Evolutionary conservation across 148 eudicot genomes (phyloP), one percentile per base, ranked within the genome.

Genomic region (Polygonum maritimum): DNA sequence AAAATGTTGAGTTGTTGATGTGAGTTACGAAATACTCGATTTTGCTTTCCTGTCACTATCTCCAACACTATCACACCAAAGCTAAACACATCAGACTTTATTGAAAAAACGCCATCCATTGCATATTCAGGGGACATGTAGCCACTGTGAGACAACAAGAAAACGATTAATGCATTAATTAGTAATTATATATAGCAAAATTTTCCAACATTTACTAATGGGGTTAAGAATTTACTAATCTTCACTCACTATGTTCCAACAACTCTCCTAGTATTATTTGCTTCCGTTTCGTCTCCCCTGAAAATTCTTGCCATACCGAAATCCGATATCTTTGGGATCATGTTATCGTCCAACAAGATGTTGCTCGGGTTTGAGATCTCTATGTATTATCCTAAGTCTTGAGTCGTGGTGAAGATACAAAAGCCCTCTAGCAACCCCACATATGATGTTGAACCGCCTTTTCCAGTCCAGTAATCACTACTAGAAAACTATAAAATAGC

Each of bases 351-450:
- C 4, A 65, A 15, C 16, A 65, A 36, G 71, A 65, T 26, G 40
- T 65, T 65, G 26, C 71, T 65, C 40, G 38, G 38, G 39, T 65
- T 65, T 65, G 38, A 65, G 36, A 18, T 65, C 71, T 36, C 71
- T 65, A 18, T 65, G 71, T 7, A 65, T 15, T 26, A 65, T 65
- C 71, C 71, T 7, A 31, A 65, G 7, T 15, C 71, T 31, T 31
- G 71, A 65, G 40, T 65, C 71, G 2, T 65, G 71, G 71, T 65
- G 71, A 65, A 65, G 71, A 65, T 65, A 65, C 7, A 65, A 1
- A 65, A 65, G 71, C 71, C 71, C 71, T 65, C 71, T 65, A 65
- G 71, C 71, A 1, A 65, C 18, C n/a, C 71, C 71, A 65, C 71
- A 65, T 26, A 65, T 65, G 38, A 65, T 65, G 71, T 36, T 65